Base-by-base conservation (phyloP, 441 rosid genomes). In the Croton laevigatus region DNA sequence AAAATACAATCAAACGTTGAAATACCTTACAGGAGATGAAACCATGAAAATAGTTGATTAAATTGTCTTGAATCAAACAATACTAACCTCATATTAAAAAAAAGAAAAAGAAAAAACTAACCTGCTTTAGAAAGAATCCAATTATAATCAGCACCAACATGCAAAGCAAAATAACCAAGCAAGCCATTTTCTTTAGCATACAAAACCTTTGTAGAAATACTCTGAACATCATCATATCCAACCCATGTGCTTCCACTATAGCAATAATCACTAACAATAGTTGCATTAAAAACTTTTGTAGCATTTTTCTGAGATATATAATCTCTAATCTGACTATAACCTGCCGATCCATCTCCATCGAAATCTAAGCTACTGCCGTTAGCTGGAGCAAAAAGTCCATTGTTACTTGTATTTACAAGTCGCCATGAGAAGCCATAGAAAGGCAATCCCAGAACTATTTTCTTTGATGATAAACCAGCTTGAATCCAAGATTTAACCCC, bases 401-500 rank as follows among this genome's bases (percentile, higher is more conserved):
- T 62, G 48, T 75, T 73, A 57, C 74, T 73, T 11, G 85, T 62
- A 61, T 87, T 62, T 0, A 71, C 9, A 22, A 85, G 87, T 1
- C 44, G 46, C 84, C 87, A 87, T 2, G 86, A 78, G 14, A 54
- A 12, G 5, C 84, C 84, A 3, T 75, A 78, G 42, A 73, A 81
- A 3, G 78, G 84, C 14, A 81, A 67, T 0, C 81, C 65, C 0
- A 81, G 62, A 0, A 72, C 70, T 57, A 72, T 22, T 57, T 77
- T 62, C 20, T 71, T 63, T 22, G 76, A 38, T 27, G 46, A 1
- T 5, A 84, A 67, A 8, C 92, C 92, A 0, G 86, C 81, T 48
- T 78, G 75, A 32, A 74, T 73, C 92, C 88, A 88, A 5, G 82
- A 36, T 16, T 37, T 74, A 27, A 77, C 71, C n/a, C 92, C 92